Evolutionary conservation across 2,329 filamentous ascomycete species (phyloP).

Genomic region (Cytospora leucostoma): DNA sequence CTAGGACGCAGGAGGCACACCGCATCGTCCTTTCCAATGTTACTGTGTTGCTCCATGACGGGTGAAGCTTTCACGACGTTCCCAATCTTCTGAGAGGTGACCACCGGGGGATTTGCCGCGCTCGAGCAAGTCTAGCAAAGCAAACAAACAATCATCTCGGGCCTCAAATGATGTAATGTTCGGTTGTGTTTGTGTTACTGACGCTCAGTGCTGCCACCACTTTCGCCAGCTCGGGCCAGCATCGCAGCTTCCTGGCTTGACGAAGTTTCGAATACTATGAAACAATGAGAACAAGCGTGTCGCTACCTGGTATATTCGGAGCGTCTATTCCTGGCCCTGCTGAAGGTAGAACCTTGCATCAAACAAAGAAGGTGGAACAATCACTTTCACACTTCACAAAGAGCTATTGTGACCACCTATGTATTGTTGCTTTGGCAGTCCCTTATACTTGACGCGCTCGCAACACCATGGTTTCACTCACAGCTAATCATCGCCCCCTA

Average conservation of each 20-base stretch:
- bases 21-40: background rate
- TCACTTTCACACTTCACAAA: background rate
- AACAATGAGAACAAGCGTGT: background rate
- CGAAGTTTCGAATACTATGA: background rate
- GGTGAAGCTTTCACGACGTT: background rate
- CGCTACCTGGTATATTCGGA: background rate
- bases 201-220: background rate
- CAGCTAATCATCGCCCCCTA: background rate
- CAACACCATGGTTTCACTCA: too few species aligned
- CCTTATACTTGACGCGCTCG: too few species aligned
- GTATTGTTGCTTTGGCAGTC: background rate
- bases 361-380: background rate
- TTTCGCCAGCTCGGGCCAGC: constrained; percentile 10
- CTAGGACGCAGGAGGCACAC: background rate
- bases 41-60: background rate
- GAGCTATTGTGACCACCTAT: background rate
- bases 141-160: constrained; percentile 2
- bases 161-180: constrained; percentile 7
- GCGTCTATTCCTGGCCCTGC: background rate
- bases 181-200: constrained; percentile 4
- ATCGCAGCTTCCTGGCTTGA: constrained; percentile 9
- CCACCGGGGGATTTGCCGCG: background rate
- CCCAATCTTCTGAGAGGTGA: background rate
- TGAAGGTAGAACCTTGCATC: background rate
- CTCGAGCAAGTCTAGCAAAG: background rate